Base-by-base conservation (phyloP, 768 basidiomycete species). In the Pleurotus giganteus region DNA sequence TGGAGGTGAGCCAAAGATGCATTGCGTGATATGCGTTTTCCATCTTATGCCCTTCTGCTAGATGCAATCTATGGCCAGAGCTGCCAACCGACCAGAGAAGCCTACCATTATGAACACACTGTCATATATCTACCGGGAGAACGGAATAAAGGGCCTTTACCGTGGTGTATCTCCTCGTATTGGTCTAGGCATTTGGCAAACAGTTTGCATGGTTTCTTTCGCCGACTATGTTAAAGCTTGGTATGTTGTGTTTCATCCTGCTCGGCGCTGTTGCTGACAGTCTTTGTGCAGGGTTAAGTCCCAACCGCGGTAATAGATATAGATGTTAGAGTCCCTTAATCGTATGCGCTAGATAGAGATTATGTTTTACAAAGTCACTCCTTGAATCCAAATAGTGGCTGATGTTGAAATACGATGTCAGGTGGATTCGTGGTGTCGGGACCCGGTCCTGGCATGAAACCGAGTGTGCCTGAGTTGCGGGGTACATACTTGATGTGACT, bases 41-140 rank as follows among this genome's bases (percentile, higher is more conserved):
- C 15, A 19, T 49, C 24, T 50, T 23, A 47, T 50, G 59, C 58
- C 60, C 47, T 37, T 53, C 55, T 57, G 26, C 39, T 66, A 97
- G 92, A 98, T 99, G 97, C 97, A 99, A 84, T 96, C 94, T 47
- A 98, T 98, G 89, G 86, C 91, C 23, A 98, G 98, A 71, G 73
- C 73, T 9, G 76, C 82, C 4, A 91, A 91, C 66, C 87, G 94
- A 44, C 94, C 95, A 1, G 91, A 84, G 39, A 98, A 95, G 71
- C 79, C 92, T 51, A 98, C 94, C 3, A 92, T 98, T 53, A 55
- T 91, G 63, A 96, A 90, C 74, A 98, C 95, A 0, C 74, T 98
- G 54, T 76, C 71, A n/a, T 98, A 93, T 74, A 91, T 99, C 66
- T 98, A 98, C 83, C 85, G 82, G 68, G 92, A 94, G 73, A 98